These are phyloP conservation scores for Melaleuca alternifolia DNA, from an alignment of 345 rosid genomes.

Conservation along the genomic window DNA sequence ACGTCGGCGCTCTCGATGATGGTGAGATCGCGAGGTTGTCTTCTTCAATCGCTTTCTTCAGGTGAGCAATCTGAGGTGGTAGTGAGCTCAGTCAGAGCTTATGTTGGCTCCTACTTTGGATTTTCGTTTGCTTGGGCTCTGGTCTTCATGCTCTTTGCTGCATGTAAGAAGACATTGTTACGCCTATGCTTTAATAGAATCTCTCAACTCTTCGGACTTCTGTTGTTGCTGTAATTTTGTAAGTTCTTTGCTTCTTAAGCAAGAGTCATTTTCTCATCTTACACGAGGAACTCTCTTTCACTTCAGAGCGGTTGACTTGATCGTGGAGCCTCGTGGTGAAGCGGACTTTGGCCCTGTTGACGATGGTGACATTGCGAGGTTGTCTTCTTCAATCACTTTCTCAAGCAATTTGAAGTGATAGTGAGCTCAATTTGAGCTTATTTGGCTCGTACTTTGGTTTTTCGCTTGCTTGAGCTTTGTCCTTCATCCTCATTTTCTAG, in stretches of 20 bases:
- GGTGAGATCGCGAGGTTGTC: conserved; percentile 28
- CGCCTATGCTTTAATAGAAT: background rate
- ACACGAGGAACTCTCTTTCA: conserved; percentile 5
- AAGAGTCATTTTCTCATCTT: background rate
- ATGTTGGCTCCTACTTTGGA: background rate
- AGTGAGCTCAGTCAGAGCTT: background rate
- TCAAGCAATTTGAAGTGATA: background rate
- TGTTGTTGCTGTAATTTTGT: background rate
- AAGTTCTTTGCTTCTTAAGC: background rate
- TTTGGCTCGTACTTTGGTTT: background rate
- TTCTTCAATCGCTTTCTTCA: conserved; percentile 52
- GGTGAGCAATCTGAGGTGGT: conserved; percentile 20
- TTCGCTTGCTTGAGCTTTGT: background rate
- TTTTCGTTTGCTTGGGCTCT: background rate
- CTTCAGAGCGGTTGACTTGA: conserved; percentile 39
- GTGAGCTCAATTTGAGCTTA: background rate
- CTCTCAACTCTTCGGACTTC: background rate
- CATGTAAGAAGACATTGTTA: background rate
- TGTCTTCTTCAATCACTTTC: conserved; percentile 50
- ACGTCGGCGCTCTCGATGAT: conserved; percentile 15
- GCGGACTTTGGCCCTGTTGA: conserved; percentile 11
- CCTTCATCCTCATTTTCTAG: background rate
- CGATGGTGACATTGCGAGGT: conserved; percentile 21
- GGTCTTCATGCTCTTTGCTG: background rate
- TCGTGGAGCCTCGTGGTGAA: conserved; percentile 49